Evolutionary conservation across 352 stramenopile genomes (phyloP).

Genomic region (Pythium pectinolyticum): DNA sequence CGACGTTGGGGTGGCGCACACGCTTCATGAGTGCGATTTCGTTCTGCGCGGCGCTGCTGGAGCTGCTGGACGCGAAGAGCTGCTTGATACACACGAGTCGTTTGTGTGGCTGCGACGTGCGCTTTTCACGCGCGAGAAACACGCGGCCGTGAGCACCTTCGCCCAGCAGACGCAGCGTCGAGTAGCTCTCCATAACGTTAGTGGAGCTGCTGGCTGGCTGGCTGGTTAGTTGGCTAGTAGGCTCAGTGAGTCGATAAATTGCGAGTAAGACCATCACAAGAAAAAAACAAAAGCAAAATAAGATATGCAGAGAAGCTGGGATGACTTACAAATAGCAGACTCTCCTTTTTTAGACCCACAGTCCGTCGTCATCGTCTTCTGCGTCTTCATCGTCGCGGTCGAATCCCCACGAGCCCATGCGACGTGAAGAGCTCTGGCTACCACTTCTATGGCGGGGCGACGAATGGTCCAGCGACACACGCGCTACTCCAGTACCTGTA

Average conservation of each 20-base stretch:
- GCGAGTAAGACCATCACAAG: too few relatives aligned
- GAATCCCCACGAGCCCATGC: slow-evolving; percentile 22
- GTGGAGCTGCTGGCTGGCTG: too few relatives aligned
- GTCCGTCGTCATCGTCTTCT: slow-evolving; percentile 42
- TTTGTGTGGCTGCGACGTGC: slow-evolving; percentile 32
- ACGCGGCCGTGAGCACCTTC: slow-evolving; percentile 90
- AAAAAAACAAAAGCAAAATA: too few relatives aligned
- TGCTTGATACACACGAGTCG: slow-evolving; percentile 88
- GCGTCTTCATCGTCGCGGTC: slow-evolving; percentile 27
- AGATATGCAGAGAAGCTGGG: too few relatives aligned
- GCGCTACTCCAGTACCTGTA: too few relatives aligned
- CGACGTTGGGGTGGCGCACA: slow-evolving; percentile 90
- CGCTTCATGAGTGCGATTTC: slow-evolving; percentile 77
- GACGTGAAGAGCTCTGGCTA: too few relatives aligned
- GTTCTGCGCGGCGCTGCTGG: slow-evolving; percentile 28
- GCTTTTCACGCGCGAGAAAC: slow-evolving; percentile 88
- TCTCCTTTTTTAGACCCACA: slow-evolving; percentile 60
- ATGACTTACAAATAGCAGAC: too few relatives aligned
- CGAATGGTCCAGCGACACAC: slow-evolving; percentile 18
- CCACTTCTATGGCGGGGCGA: slow-evolving; percentile 15
- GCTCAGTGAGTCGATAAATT: too few relatives aligned
- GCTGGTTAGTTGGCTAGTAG: too few relatives aligned
- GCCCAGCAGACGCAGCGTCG: slow-evolving; percentile 54
- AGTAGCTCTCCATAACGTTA: slow-evolving; percentile 64
- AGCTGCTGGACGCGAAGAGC: slow-evolving; percentile 41